Evolutionary conservation across 2,329 filamentous ascomycete genomes (phyloP).

Genomic region (Colletotrichum cereale): DNA sequence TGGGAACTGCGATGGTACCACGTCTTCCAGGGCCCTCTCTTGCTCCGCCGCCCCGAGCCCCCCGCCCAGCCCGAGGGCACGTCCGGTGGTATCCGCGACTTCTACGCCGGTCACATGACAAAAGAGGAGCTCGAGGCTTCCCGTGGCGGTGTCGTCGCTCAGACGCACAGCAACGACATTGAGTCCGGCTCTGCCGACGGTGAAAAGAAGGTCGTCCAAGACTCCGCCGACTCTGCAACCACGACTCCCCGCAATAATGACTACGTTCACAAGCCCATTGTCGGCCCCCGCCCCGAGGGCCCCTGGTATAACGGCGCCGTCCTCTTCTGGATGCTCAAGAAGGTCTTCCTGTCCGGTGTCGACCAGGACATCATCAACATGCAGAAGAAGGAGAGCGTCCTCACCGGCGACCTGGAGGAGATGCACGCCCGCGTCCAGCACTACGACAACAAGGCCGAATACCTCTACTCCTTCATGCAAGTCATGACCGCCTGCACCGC

Average conservation of each 20-base stretch:
- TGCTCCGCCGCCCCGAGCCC: slow-evolving; percentile 55
- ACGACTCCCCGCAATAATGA: background rate
- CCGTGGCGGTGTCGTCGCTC: slow-evolving; percentile 43
- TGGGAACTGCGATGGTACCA: slow-evolving; percentile 67
- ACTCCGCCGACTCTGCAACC: slow-evolving; percentile 38
- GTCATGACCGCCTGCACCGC: slow-evolving; percentile 72
- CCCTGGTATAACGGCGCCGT: slow-evolving; percentile 54
- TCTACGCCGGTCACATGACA: slow-evolving; percentile 64
- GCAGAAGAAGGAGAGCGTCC: slow-evolving; percentile 52
- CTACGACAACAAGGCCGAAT: slow-evolving; percentile 73
- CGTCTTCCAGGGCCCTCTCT: slow-evolving; percentile 61
- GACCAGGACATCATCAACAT: slow-evolving; percentile 50
- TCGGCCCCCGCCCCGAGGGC: slow-evolving; percentile 52
- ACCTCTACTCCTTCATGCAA: slow-evolving; percentile 71
- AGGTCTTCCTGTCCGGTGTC: slow-evolving; percentile 56
- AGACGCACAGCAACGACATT: slow-evolving; percentile 40
- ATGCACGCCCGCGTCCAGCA: slow-evolving; percentile 69
- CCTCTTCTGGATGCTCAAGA: slow-evolving; percentile 56
- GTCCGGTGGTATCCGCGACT: slow-evolving; percentile 56
- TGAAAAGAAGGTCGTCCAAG: slow-evolving; percentile 49
- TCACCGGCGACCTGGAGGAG: slow-evolving; percentile 65
- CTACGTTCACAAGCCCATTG: slow-evolving; percentile 43
- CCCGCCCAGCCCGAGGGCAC: slow-evolving; percentile 52
- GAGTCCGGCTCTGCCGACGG: slow-evolving; percentile 45
- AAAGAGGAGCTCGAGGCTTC: slow-evolving; percentile 57